A percentile compares a stretch with the other conserved stretches of the same genome.
Conservation (phyloP, 306 rosid species). For the Glycine tomentella region DNA sequence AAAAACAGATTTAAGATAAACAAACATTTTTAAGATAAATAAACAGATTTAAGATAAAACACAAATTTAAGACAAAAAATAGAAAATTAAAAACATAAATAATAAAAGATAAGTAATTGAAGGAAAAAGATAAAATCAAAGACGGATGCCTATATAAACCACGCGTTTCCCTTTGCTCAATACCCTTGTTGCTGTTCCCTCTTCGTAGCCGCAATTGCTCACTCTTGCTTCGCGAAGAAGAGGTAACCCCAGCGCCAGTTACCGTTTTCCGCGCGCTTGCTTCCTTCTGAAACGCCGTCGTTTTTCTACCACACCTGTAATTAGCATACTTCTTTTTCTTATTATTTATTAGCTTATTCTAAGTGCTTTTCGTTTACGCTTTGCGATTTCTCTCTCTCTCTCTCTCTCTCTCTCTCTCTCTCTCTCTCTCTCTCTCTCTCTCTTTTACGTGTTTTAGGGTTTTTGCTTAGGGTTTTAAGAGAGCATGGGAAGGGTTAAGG, state of each 20-base stretch:
- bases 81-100: too few species aligned
- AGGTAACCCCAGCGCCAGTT: not conserved
- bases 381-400: not conserved
- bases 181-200: slow-evolving; percentile 31
- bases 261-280: not conserved
- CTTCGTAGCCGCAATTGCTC: slow-evolving; percentile 9
- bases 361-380: not conserved
- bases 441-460: not conserved
- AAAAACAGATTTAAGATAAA: too few species aligned
- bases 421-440: too few species aligned
- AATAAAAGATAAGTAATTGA: not conserved
- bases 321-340: not conserved
- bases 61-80: too few species aligned
- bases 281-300: not conserved
- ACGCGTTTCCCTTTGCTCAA: not conserved
- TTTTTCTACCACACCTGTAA: not conserved
- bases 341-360: too few species aligned
- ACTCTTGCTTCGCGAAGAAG: not conserved
- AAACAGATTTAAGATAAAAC: too few species aligned
- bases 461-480: not conserved
- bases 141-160: not conserved
- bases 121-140: not conserved
- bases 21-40: too few species aligned
- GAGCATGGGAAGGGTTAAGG: slow-evolving; percentile 4
- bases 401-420: too few species aligned